These are phyloP conservation scores for Neohortaea acidophila DNA, from an alignment of 495 filamentous ascomycete species.

Conservation along the genomic window DNA sequence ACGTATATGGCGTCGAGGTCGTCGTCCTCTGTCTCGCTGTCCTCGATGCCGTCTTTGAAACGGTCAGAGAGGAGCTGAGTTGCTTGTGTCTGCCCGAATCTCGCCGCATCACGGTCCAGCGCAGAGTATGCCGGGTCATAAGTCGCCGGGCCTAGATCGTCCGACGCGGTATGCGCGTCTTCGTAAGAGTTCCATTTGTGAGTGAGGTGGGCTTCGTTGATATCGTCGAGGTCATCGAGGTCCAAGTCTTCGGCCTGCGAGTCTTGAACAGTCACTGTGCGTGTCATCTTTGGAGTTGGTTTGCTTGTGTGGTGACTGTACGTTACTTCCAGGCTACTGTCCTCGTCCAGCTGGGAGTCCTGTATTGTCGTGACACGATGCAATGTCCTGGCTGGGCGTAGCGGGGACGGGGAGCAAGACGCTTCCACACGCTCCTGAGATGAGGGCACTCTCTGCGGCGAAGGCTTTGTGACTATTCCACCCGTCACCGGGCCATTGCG, in stretches of 20 bases:
- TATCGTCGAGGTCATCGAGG: background rate
- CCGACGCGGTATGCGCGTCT: background rate
- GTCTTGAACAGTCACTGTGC: conserved; percentile 5
- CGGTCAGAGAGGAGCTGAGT: background rate
- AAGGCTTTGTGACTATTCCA: background rate
- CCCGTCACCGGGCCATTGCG: background rate
- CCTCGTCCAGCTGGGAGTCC: background rate
- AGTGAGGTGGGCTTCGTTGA: background rate
- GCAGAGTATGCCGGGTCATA: conserved; percentile 13
- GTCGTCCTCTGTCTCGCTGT: conserved; percentile 5
- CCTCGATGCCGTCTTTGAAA: background rate
- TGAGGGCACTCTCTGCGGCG: too few relatives aligned
- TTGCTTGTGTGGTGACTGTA: background rate
- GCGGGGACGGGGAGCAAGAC: too few relatives aligned
- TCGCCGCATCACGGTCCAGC: conserved; percentile 13
- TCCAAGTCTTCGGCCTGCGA: conserved; percentile 8
- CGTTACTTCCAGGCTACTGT: background rate
- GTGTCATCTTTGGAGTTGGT: background rate
- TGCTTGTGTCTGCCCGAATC: conserved; percentile 9
- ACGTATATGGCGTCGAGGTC: too few relatives aligned
- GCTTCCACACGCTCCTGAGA: too few relatives aligned
- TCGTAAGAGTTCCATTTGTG: background rate
- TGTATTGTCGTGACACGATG: background rate
- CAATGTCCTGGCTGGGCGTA: background rate
- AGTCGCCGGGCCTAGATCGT: background rate